A percentile compares a stretch with the other conserved stretches of the same genome.
phyloP scores from a whole-genome alignment of 2,329 filamentous ascomycete species.

The Hypoxylon sp. region DNA sequence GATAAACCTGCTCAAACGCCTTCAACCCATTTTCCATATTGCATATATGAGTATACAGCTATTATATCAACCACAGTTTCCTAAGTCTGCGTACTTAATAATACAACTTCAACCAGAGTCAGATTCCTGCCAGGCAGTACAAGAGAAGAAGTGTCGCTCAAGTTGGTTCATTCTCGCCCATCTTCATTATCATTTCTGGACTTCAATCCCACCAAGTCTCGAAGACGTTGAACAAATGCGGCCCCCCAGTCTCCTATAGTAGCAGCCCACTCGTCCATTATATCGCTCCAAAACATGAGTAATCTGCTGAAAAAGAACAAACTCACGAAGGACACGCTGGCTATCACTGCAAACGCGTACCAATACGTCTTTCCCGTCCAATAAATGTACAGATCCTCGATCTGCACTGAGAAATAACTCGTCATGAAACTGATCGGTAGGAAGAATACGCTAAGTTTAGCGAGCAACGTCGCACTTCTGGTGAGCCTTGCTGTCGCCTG shows the following conservation, averaged over 20 bases:
- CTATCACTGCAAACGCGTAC: slow-evolving; percentile 74
- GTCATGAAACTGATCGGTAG: slow-evolving; percentile 82
- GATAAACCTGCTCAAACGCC: not conserved
- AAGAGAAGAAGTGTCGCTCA: not conserved
- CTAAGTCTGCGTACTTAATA: not conserved
- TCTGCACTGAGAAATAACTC: slow-evolving; percentile 78
- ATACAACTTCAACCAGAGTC: not conserved
- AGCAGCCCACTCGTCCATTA: slow-evolving; percentile 56
- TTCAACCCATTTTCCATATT: not conserved
- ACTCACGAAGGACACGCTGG: slow-evolving; percentile 69
- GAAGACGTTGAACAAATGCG: slow-evolving; percentile 16
- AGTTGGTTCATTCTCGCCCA: slow-evolving; percentile 10
- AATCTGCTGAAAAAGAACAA: slow-evolving; percentile 67
- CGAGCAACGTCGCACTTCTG: slow-evolving; percentile 77
- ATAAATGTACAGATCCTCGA: slow-evolving; percentile 66
- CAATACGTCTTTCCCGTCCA: slow-evolving; percentile 76
- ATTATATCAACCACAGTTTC: not conserved
- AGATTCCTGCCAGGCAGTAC: not conserved
- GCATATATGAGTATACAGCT: not conserved
- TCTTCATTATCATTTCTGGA: slow-evolving; percentile 30
- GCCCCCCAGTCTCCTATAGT: slow-evolving; percentile 43
- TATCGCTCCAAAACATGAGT: slow-evolving; percentile 62
- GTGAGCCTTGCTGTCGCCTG: slow-evolving; percentile 79
- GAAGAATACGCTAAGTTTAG: slow-evolving; percentile 82
- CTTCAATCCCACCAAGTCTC: slow-evolving; percentile 31